Conservation (phyloP, 805 yeast species). For the Priceomyces castillae region DNA sequence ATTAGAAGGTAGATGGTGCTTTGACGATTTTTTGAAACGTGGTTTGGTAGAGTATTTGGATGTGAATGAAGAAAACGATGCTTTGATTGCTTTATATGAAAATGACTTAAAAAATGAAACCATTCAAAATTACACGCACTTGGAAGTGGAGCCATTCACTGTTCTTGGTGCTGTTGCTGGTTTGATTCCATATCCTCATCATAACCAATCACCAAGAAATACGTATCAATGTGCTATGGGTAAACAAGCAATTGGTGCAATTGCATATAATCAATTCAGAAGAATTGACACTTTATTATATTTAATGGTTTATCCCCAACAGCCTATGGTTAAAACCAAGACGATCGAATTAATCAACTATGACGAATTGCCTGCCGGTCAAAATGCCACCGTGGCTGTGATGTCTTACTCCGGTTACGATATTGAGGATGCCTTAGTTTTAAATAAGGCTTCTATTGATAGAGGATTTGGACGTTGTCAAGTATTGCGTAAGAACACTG, state of each 20-base stretch:
- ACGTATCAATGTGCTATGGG: slow-evolving; percentile 97
- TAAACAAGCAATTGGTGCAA: slow-evolving; percentile 99
- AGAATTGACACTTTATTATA: slow-evolving; percentile 93
- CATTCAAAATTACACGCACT: slow-evolving; percentile 62
- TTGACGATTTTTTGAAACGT: slow-evolving; percentile 81
- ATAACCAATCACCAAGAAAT: slow-evolving; percentile 88
- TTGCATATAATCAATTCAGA: slow-evolving; percentile 93
- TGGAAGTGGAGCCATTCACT: slow-evolving; percentile 95
- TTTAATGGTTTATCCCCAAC: slow-evolving; percentile 98
- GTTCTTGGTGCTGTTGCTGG: slow-evolving; percentile 93
- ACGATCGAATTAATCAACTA: slow-evolving; percentile 94
- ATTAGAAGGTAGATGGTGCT: slow-evolving; percentile 69
- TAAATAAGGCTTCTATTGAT: slow-evolving; percentile 90
- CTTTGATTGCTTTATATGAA: slow-evolving; percentile 88
- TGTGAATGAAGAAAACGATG: slow-evolving; percentile 96
- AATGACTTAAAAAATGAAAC: slow-evolving; percentile 45
- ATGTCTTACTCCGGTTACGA: slow-evolving; percentile 99
- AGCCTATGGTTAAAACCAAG: slow-evolving; percentile 97
- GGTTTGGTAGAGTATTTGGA: slow-evolving; percentile 95
- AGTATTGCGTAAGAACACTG: slow-evolving; percentile 87
- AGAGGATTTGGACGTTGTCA: slow-evolving; percentile 98
- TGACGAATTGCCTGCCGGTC: slow-evolving; percentile 97
- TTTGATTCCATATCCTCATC: slow-evolving; percentile 88
- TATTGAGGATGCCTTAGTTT: slow-evolving; percentile 96
- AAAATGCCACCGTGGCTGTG: slow-evolving; percentile 97